Base-by-base conservation (phyloP, 1,284 basidiomycete genomes). In the Ustilago loliicola region DNA sequence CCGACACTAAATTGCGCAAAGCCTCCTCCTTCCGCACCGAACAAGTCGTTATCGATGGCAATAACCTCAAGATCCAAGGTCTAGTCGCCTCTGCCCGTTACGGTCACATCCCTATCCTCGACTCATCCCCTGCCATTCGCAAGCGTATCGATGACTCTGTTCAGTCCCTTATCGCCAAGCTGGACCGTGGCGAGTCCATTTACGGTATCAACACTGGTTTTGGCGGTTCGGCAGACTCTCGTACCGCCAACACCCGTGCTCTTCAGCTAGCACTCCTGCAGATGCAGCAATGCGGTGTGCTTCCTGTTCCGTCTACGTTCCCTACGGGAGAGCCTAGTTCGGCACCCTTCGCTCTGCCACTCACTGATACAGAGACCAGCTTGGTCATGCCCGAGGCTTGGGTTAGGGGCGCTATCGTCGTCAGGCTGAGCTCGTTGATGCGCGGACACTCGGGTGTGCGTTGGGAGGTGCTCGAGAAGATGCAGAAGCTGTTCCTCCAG, bases 371-470 rank as follows among this genome's bases (percentile, higher is more conserved):
- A 30, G 72, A 79, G 53, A 66, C 68, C 13, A 58, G 67, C 9
- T 50, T 79, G 34, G 53, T 76, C 60, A 76, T 80, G 74, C 94
- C 94, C n/a, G 91, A 93, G 74, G 88, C 93, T 8, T 95, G 94
- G 92, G 93, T 94, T n/a, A 91, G 93, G 57, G 94, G 92, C 17
- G 93, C 94, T 1, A 94, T 95, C 79, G 88, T 94, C 10, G 89
- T 96, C 73, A 92, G 94, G 77, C 92, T 93, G 88, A 95, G 95
- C 87, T 94, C 93, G 1, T 58, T 82, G 50, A 80, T 82, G 72
- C 82, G 85, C n/a, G 94, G 93, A 0, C 94, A 95, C 87, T 94
- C 93, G 38, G 94, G 93, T 53, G 91, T 95, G 10, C 90, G 94
- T 25, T 92, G 91, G 89, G 91, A 92, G 75, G 90, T 95, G 42